Evolutionary conservation across 345 rosid species (phyloP).

Genomic region (Geranium rotundifolium): DNA sequence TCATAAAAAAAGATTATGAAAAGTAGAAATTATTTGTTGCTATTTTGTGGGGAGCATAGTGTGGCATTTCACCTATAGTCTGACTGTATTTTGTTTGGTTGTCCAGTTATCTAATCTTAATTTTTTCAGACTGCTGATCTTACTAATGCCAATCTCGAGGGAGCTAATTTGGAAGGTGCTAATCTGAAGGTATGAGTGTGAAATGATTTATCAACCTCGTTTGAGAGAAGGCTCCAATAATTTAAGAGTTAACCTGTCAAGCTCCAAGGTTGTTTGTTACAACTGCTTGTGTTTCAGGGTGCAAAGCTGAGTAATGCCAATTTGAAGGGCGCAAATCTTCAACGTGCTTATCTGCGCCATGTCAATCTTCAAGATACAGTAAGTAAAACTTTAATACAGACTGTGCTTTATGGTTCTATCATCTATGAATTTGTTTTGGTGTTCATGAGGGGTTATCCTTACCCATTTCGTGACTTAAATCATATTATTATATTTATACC

Average conservation of each 20-base stretch:
- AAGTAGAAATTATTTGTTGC: background rate
- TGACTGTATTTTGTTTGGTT: background rate
- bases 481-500: too few species aligned
- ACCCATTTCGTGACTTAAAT: background rate
- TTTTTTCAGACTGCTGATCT: constrained; percentile 70
- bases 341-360: constrained; percentile 74
- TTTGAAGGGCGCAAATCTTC: constrained; percentile 83
- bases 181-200: constrained; percentile 56
- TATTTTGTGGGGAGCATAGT: background rate
- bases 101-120: background rate
- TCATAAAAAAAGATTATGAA: background rate
- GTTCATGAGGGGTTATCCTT: background rate
- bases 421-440: background rate
- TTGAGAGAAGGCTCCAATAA: background rate
- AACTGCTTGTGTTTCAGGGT: constrained; percentile 38
- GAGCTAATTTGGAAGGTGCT: constrained; percentile 91
- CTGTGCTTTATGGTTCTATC: background rate
- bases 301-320: constrained; percentile 80
- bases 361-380: constrained; percentile 83
- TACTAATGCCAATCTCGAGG: constrained; percentile 88
- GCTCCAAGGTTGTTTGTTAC: background rate
- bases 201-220: background rate
- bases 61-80: background rate
- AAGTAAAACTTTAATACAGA: constrained; percentile 17
- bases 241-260: background rate